Conservation (phyloP, 305 asterid genomes). For the Ajuga reptans region DNA sequence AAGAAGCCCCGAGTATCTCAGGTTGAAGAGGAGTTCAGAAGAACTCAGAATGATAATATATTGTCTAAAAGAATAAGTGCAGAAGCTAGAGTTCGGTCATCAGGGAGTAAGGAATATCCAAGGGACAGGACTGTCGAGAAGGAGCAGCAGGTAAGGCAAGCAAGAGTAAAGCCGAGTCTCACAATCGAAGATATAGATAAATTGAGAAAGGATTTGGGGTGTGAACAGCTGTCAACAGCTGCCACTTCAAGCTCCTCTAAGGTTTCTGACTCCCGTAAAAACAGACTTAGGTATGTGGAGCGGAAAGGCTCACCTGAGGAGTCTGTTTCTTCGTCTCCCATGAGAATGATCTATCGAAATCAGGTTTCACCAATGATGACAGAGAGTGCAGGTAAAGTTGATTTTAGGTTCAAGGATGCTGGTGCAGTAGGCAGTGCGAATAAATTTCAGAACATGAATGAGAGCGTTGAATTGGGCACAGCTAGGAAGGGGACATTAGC, state of each 20-base stretch:
- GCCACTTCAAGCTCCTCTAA: conserved; percentile 92
- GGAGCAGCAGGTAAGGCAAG: conserved; percentile 37
- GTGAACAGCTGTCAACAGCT: conserved; percentile 48
- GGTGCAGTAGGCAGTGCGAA: conserved; percentile 30
- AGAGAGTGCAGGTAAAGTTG: conserved; percentile 32
- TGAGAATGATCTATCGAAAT: conserved; percentile 35
- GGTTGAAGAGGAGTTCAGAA: conserved; percentile 40
- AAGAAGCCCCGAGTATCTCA: conserved; percentile 44
- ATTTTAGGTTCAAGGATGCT: conserved; percentile 29
- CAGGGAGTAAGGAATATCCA: conserved; percentile 33
- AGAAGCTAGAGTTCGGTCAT: conserved; percentile 27
- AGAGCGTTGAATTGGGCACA: conserved; percentile 30
- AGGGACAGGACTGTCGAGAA: conserved; percentile 29
- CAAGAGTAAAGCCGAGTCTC: conserved; percentile 29
- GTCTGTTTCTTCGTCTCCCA: conserved; percentile 91
- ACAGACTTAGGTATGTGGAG: conserved; percentile 36
- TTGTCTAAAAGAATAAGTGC: conserved; percentile 25
- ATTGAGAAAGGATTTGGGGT: conserved; percentile 59
- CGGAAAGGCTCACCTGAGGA: conserved; percentile 71
- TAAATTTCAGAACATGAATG: conserved; percentile 32
- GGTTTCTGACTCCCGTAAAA: conserved; percentile 67
- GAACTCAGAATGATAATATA: conserved; percentile 28
- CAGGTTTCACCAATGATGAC: conserved; percentile 33
- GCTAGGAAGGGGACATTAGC: conserved; percentile 32
- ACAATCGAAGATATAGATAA: conserved; percentile 55